phyloP scores from a whole-genome alignment of 805 yeast genomes.

The Candida germanica region DNA sequence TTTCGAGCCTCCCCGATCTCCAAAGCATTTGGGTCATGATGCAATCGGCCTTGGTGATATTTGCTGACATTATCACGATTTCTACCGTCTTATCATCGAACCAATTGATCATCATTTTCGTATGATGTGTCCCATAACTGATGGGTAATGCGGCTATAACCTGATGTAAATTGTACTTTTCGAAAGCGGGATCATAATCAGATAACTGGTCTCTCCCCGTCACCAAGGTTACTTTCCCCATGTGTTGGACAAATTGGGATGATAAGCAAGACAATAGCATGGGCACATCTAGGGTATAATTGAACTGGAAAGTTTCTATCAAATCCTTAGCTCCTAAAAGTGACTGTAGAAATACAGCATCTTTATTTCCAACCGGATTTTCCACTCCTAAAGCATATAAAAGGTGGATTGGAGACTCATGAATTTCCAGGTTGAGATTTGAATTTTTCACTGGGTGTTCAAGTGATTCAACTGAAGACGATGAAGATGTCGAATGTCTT shows the following conservation, averaged over 20 bases:
- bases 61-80: slow-evolving; percentile 58
- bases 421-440: too few species aligned
- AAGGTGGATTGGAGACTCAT: slow-evolving; percentile 4
- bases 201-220: slow-evolving; percentile 18
- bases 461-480: too few species aligned
- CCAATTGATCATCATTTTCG: slow-evolving; percentile 63
- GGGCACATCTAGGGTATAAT: slow-evolving; percentile 45
- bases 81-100: slow-evolving; percentile 45
- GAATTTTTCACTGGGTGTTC: too few species aligned
- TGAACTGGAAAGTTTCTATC: slow-evolving; percentile 42
- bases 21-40: slow-evolving; percentile 66
- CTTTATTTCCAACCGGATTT: slow-evolving; percentile 12
- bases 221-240: slow-evolving; percentile 26
- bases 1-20: slow-evolving; percentile 48
- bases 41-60: slow-evolving; percentile 54
- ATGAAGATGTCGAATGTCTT: too few species aligned
- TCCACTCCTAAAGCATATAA: slow-evolving; percentile 3
- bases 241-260: slow-evolving; percentile 17
- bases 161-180: slow-evolving; percentile 23
- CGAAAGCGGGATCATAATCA: slow-evolving; percentile 10
- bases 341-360: slow-evolving; percentile 24
- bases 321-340: slow-evolving; percentile 33
- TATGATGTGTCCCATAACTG: slow-evolving; percentile 53
- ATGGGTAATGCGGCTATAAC: slow-evolving; percentile 32
- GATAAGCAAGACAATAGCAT: slow-evolving; percentile 33